These are phyloP conservation scores for Tricholoma bakamatsutake DNA, from an alignment of 768 basidiomycete species.

Conservation along the genomic window DNA sequence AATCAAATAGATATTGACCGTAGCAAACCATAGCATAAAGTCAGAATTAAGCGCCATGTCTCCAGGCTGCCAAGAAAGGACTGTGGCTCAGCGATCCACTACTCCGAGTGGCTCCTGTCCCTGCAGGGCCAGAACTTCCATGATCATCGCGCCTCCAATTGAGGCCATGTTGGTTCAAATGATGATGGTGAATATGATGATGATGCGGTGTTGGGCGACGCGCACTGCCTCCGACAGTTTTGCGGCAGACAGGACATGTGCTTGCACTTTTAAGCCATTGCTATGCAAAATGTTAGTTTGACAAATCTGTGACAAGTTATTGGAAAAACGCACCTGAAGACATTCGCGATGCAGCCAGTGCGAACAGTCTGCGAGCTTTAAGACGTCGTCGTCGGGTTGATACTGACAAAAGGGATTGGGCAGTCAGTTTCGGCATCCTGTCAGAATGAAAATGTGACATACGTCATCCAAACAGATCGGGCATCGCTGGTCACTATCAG, in stretches of 20 bases:
- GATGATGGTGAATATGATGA: not conserved
- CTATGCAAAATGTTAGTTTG: slow-evolving; percentile 27
- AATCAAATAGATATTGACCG: not conserved
- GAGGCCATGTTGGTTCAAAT: slow-evolving; percentile 9
- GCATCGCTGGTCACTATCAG: slow-evolving; percentile 67
- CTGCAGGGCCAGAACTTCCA: slow-evolving; percentile 3
- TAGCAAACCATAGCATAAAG: not conserved
- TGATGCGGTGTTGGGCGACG: not conserved
- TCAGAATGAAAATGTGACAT: slow-evolving; percentile 21
- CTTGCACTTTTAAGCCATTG: slow-evolving; percentile 77
- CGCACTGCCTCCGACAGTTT: slow-evolving; percentile 34
- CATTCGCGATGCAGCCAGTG: slow-evolving; percentile 82
- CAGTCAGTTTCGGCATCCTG: slow-evolving; percentile 8
- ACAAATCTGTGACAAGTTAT: not conserved
- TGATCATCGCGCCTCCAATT: slow-evolving; percentile 10
- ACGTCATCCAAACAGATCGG: slow-evolving; percentile 86
- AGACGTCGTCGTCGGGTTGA: slow-evolving; percentile 48
- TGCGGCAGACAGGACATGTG: slow-evolving; percentile 80
- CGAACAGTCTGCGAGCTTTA: slow-evolving; percentile 62
- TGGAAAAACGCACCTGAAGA: slow-evolving; percentile 48
- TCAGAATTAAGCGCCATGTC: not conserved
- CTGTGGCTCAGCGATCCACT: not conserved
- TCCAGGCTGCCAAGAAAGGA: not conserved
- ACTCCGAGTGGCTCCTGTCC: not conserved
- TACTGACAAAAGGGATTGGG: slow-evolving; percentile 42